Evolutionary conservation across 306 rosid genomes (phyloP).

Genomic region (Cucurbita maxima): DNA sequence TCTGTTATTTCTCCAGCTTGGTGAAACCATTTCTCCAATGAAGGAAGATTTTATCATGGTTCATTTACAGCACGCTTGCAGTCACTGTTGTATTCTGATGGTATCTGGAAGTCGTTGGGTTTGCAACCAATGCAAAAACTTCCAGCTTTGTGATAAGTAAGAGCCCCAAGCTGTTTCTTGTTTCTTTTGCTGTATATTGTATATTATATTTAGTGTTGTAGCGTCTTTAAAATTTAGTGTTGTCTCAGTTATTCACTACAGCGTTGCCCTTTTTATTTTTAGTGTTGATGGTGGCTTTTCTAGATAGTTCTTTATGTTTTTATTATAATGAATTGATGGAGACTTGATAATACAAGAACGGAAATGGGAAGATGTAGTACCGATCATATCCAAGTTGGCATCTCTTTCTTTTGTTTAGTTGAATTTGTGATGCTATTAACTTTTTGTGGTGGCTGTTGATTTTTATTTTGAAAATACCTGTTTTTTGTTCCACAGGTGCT

Average conservation of each 20-base stretch:
- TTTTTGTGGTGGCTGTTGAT: neutral
- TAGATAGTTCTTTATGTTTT: neutral
- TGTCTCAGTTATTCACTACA: neutral
- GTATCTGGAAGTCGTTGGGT: constrained; percentile 80
- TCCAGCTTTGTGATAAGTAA: constrained; percentile 90
- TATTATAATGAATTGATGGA: neutral
- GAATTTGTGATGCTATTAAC: neutral
- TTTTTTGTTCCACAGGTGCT: constrained; percentile 35
- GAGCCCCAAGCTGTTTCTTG: constrained; percentile 2
- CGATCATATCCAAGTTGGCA: neutral
- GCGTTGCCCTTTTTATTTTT: neutral
- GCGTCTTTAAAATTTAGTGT: neutral
- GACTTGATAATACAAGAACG: neutral
- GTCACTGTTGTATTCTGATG: constrained; percentile 72
- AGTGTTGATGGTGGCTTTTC: neutral
- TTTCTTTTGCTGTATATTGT: neutral
- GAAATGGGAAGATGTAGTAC: neutral
- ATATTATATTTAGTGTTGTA: neutral
- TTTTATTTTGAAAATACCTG: neutral
- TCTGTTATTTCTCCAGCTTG: constrained; percentile 50
- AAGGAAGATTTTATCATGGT: constrained; percentile 99
- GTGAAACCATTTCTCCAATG: constrained; percentile 93
- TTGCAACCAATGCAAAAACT: constrained; percentile 84
- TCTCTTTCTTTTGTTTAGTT: neutral
- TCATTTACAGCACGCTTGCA: constrained; percentile 82